Base-by-base conservation (phyloP, 2,329 filamentous ascomycete species). In the Cladosporium velox region DNA sequence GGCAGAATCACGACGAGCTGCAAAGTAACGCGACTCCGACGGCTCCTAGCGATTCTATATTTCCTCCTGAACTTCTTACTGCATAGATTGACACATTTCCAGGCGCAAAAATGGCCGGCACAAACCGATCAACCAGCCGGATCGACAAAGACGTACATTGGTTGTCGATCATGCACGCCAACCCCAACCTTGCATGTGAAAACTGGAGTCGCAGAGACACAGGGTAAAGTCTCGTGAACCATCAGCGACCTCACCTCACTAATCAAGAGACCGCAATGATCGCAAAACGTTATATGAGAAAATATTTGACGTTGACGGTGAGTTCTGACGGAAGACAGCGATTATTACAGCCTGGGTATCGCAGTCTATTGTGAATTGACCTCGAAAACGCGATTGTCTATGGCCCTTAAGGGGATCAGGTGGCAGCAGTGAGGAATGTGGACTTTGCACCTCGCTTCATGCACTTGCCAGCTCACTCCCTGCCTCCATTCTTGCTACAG, bases 401-500 rank as follows among this genome's bases (percentile, higher is more conserved):
- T 44, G 3, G 18, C 18, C 18, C 18, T 44, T 44, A 18, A 44
- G 38, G 18, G 18, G 10, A n/a, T n/a, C 38, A 44, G 38, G 41
- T 47, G 41, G 55, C 24, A 41, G 57, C 26, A 11, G 21, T 14
- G 24, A 55, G 60, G 60, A 64, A 64, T 64, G 60, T 64, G 34
- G 51, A 41, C 49, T 57, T 47, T 21, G 26, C 60, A 55, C 44
- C 15, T 52, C 34, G 34, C n/a, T 64, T 54, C 60, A 64, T 64
- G 60, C 60, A 64, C 60, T 64, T 24, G 34, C 60, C 60, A 62
- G 54, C 51, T 44, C 24, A 21, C 14, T 30, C 34, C 34, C 57
- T 44, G 60, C 60, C 51, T 55, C 49, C 60, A 64, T 64, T 64
- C 60, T 57, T 57, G 24, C 15, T 30, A 44, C 51, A 64, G 60